Evolutionary conservation across 108 stramenopile genomes (phyloP).

Genomic region (Nitzschia sp.): DNA sequence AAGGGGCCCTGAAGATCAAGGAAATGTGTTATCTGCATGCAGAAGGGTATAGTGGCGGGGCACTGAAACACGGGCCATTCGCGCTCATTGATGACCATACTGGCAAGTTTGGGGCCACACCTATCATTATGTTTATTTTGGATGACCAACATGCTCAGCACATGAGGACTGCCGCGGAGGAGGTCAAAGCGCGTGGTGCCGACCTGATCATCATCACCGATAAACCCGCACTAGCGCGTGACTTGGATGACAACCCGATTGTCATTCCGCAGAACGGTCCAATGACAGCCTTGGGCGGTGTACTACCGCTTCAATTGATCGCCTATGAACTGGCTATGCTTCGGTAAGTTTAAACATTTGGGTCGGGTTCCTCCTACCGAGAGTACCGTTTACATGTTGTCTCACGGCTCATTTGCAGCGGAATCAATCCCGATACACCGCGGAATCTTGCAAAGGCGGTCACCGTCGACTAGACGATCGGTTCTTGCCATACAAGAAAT

Average conservation of each 20-base stretch:
- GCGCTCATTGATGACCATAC: conserved; percentile 92
- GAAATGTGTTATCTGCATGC: conserved; percentile 99
- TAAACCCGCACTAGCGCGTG: conserved; percentile 77
- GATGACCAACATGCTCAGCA: conserved; percentile 96
- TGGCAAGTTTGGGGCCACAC: conserved; percentile 96
- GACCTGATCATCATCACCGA: conserved; percentile 97
- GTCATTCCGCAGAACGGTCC: conserved; percentile 96
- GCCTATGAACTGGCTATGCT: conserved; percentile 98
- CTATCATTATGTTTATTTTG: conserved; percentile 98
- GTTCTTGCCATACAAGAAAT: too few species aligned
- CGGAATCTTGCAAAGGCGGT: conserved; percentile 99
- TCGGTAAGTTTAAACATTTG: conserved; percentile 48
- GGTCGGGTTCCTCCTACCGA: background rate
- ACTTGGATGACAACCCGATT: conserved; percentile 88
- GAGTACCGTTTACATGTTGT: background rate
- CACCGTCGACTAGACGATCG: conserved; percentile 97
- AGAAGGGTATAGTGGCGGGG: conserved; percentile 98
- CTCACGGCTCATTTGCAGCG: conserved; percentile 45
- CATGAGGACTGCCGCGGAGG: conserved; percentile 93
- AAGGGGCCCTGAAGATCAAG: conserved; percentile 99
- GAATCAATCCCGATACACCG: conserved; percentile 98
- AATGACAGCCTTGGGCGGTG: conserved; percentile 95
- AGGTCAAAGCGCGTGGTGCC: conserved; percentile 97
- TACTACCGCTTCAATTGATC: conserved; percentile 94
- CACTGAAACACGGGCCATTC: conserved; percentile 99